A percentile compares a stretch with the other conserved stretches of the same genome.
Evolutionary conservation across 352 stramenopile genomes (phyloP).

Genomic region (Detonula confervacea): DNA sequence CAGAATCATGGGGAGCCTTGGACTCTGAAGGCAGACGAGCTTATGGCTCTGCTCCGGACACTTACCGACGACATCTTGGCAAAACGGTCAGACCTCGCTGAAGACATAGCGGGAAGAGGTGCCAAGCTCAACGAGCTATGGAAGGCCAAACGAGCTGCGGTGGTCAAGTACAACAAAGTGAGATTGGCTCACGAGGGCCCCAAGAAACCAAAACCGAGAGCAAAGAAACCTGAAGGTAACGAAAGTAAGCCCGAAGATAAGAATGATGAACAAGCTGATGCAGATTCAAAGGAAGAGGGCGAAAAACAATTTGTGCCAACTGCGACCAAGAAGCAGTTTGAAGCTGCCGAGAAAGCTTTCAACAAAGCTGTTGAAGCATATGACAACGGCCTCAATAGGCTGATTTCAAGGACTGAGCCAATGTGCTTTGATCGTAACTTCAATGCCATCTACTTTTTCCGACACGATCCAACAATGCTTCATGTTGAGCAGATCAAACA

Average conservation of each 20-base stretch:
- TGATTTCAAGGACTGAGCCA: constrained; percentile 72
- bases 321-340: constrained; percentile 68
- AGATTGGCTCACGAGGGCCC: constrained; percentile 66
- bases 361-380: constrained; percentile 74
- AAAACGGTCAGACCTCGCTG: constrained; percentile 50
- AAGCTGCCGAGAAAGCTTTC: constrained; percentile 61
- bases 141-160: constrained; percentile 67
- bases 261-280: constrained; percentile 42
- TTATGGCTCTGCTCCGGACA: constrained; percentile 70
- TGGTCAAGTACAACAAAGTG: constrained; percentile 72
- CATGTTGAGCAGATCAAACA: constrained; percentile 66
- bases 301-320: constrained; percentile 63
- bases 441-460: constrained; percentile 77
- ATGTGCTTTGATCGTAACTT: constrained; percentile 77
- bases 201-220: constrained; percentile 53
- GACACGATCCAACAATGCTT: constrained; percentile 73
- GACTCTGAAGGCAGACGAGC: constrained; percentile 78
- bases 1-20: constrained; percentile 71
- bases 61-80: constrained; percentile 81
- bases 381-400: constrained; percentile 68
- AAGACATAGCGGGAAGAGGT: constrained; percentile 64
- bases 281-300: constrained; percentile 34
- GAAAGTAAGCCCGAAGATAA: constrained; percentile 47
- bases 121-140: constrained; percentile 71
- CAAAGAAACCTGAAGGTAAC: constrained; percentile 49